These are phyloP conservation scores for Gaertneriomyces semiglobifer DNA, from an alignment of 192 early-diverging fungal species.

Conservation along the genomic window DNA sequence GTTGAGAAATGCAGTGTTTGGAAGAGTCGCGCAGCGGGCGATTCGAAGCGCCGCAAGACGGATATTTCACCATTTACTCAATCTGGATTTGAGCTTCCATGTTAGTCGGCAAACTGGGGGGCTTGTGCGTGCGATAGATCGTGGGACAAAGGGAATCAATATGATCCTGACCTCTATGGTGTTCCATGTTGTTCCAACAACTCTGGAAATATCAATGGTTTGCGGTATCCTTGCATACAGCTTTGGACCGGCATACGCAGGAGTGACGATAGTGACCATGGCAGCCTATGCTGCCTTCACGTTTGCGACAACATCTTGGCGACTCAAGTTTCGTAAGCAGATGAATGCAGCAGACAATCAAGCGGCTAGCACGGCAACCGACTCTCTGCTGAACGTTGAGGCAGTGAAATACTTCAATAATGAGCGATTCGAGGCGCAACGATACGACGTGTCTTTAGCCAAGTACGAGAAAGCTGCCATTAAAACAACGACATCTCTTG, in stretches of 20 bases:
- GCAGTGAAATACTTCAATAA: slow-evolving; percentile 97
- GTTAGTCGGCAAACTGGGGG: slow-evolving; percentile 93
- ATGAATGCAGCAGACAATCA: slow-evolving; percentile 96
- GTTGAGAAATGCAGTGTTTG: slow-evolving; percentile 91
- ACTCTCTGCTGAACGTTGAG: slow-evolving; percentile 97
- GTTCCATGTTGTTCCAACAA: slow-evolving; percentile 92
- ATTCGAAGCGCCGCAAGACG: slow-evolving; percentile 81
- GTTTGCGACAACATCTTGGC: slow-evolving; percentile 80
- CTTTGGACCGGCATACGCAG: slow-evolving; percentile 73
- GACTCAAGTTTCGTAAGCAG: slow-evolving; percentile 67
- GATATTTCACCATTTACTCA: slow-evolving; percentile 87
- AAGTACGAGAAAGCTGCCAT: slow-evolving; percentile 95
- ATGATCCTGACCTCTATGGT: slow-evolving; percentile 93
- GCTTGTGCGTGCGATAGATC: slow-evolving; percentile 92
- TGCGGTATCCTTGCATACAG: slow-evolving; percentile 83
- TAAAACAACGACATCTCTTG: slow-evolving; percentile 81
- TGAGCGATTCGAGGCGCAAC: slow-evolving; percentile 82
- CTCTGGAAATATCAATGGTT: slow-evolving; percentile 92
- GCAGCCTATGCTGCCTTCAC: slow-evolving; percentile 55
- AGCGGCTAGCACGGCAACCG: slow-evolving; percentile 89
- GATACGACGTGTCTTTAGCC: slow-evolving; percentile 81
- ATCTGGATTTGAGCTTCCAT: slow-evolving; percentile 89
- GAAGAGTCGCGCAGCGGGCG: slow-evolving; percentile 87
- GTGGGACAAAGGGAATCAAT: slow-evolving; percentile 87
- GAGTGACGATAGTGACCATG: slow-evolving; percentile 76